These are phyloP conservation scores for Penicillium vulpinum DNA, from an alignment of 2,329 filamentous ascomycete species.

Conservation along the genomic window DNA sequence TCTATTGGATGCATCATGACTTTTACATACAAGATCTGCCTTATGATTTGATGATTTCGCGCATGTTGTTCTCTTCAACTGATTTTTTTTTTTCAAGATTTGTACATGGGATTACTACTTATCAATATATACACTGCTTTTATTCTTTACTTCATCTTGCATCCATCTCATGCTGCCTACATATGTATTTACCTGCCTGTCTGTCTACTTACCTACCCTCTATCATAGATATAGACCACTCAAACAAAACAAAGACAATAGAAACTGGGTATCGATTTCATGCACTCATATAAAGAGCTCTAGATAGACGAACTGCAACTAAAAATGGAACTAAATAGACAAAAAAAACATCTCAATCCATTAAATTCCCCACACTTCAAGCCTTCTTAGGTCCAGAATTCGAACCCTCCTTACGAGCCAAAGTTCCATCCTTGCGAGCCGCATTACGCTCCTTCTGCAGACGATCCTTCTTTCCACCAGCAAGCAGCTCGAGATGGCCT, in stretches of 20 bases:
- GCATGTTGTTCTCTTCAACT: slow-evolving; percentile 6
- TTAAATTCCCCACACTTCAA: background rate
- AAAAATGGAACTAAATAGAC: background rate
- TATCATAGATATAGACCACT: background rate
- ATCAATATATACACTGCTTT: slow-evolving; percentile 2
- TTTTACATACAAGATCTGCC: slow-evolving; percentile 11
- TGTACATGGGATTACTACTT: slow-evolving; percentile 17
- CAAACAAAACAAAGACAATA: background rate
- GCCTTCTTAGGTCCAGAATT: slow-evolving; percentile 5
- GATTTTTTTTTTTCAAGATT: slow-evolving; percentile 5
- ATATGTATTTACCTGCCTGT: too few species aligned
- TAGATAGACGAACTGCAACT: background rate
- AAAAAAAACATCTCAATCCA: background rate
- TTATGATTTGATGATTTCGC: slow-evolving; percentile 29
- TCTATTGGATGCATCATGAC: slow-evolving; percentile 17
- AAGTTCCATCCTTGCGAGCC: slow-evolving; percentile 23
- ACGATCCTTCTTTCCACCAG: slow-evolving; percentile 64
- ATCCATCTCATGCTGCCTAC: background rate
- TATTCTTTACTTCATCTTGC: background rate
- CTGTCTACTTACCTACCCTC: background rate
- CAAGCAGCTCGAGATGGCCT: slow-evolving; percentile 68
- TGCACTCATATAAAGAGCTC: slow-evolving; percentile 16
- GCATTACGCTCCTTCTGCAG: slow-evolving; percentile 42
- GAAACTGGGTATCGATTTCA: slow-evolving; percentile 28
- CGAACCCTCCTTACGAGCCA: slow-evolving; percentile 26